These are phyloP conservation scores for Diaporthe ilicicola DNA, from an alignment of 2,329 filamentous ascomycete genomes.

Conservation along the genomic window DNA sequence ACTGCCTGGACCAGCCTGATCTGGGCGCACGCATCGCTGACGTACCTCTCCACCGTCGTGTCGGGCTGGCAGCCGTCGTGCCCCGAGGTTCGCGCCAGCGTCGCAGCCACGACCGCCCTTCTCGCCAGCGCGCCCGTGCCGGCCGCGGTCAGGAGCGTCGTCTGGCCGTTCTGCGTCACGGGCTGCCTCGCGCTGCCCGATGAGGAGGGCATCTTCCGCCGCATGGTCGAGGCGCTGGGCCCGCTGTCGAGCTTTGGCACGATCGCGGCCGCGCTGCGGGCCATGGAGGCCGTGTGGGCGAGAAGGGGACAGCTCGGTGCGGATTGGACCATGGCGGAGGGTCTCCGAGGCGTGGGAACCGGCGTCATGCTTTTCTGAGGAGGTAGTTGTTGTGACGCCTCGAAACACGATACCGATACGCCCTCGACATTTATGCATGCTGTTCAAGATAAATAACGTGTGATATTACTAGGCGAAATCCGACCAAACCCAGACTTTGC, in stretches of 20 bases:
- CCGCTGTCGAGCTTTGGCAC: constrained; percentile 56
- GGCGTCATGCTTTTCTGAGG: constrained; percentile 47
- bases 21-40: constrained; percentile 58
- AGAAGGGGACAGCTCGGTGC: constrained; percentile 35
- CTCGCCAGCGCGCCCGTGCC: constrained; percentile 35
- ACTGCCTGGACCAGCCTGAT: constrained; percentile 37
- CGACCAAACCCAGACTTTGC: too few species aligned
- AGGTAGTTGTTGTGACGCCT: neutral
- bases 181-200: constrained; percentile 48
- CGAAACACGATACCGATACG: too few species aligned
- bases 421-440: too few species aligned
- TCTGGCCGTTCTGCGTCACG: constrained; percentile 48
- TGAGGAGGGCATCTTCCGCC: constrained; percentile 53
- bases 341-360: constrained; percentile 51
- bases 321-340: constrained; percentile 44
- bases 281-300: constrained; percentile 59
- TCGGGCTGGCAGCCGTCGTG: constrained; percentile 60
- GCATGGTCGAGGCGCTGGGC: constrained; percentile 51
- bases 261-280: constrained; percentile 50
- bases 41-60: constrained; percentile 58
- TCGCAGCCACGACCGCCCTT: constrained; percentile 34
- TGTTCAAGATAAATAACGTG: too few species aligned
- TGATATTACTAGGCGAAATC: too few species aligned
- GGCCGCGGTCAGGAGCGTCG: constrained; percentile 41
- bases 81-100: constrained; percentile 47